Percentiles rank a stretch among this genome's conserved stretches.
phyloP scores from a whole-genome alignment of 2,329 filamentous ascomycete genomes.

The Ophiostoma sp. region DNA sequence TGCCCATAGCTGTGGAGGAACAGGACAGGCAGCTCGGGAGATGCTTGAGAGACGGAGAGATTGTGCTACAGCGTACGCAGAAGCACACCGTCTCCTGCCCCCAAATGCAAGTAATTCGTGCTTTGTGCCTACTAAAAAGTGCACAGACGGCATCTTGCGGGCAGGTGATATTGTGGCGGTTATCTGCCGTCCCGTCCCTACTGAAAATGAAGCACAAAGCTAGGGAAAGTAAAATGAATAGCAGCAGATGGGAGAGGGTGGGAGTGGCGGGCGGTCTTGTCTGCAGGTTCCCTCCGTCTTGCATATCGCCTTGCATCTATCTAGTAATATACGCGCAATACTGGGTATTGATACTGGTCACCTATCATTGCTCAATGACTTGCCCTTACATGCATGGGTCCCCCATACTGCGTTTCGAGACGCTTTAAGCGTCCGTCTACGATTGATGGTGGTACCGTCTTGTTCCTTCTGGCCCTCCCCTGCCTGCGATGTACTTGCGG shows the following conservation, averaged over 20 bases:
- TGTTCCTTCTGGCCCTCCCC: background rate
- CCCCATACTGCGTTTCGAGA: slow-evolving; percentile 2
- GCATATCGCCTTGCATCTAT: slow-evolving; percentile 5
- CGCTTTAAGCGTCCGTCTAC: slow-evolving; percentile 8
- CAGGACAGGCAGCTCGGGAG: background rate
- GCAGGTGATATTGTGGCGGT: background rate
- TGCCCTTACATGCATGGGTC: slow-evolving; percentile 4
- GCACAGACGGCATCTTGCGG: background rate
- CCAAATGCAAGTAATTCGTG: background rate
- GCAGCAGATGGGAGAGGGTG: background rate
- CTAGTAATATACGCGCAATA: background rate
- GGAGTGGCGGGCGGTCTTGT: background rate
- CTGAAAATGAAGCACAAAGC: background rate
- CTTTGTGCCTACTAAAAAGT: background rate
- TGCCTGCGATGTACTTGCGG: background rate
- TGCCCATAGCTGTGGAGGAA: background rate
- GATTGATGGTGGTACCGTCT: background rate
- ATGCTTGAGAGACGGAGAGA: background rate
- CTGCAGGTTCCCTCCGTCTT: background rate
- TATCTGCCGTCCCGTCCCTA: background rate
- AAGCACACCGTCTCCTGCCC: slow-evolving; percentile 11
- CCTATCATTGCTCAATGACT: background rate
- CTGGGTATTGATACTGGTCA: background rate
- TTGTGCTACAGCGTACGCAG: slow-evolving; percentile 18
- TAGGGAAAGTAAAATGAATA: background rate